phyloP scores from a whole-genome alignment of 495 filamentous ascomycete species.

The Penicillium argentinense region DNA sequence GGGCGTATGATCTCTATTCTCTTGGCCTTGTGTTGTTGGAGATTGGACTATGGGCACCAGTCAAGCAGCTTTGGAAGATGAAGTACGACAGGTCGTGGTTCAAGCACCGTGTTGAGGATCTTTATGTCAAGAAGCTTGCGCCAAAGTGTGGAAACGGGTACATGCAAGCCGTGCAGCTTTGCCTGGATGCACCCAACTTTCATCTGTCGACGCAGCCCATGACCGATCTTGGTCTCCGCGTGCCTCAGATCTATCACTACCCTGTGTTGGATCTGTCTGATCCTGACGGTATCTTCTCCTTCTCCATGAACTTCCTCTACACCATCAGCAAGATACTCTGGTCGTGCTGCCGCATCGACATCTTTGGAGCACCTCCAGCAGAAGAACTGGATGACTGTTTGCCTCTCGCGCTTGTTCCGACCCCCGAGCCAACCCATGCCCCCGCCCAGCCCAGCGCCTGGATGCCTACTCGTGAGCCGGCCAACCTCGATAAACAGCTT shows the following conservation, averaged over 20 bases:
- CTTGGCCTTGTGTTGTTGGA: conserved; percentile 82
- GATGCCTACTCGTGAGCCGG: conserved; percentile 10
- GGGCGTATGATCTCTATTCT: conserved; percentile 79
- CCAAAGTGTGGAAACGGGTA: conserved; percentile 76
- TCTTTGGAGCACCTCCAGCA: conserved; percentile 42
- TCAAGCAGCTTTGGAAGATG: conserved; percentile 65
- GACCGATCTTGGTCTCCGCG: conserved; percentile 42
- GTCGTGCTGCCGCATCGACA: conserved; percentile 47
- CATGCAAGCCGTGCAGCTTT: conserved; percentile 76
- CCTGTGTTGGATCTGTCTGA: conserved; percentile 48
- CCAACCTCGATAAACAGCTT: conserved; percentile 25
- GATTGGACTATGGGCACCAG: conserved; percentile 84
- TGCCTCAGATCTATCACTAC: conserved; percentile 48
- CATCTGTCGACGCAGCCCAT: conserved; percentile 56
- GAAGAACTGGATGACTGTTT: conserved; percentile 48
- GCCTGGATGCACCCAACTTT: conserved; percentile 72
- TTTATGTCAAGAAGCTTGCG: conserved; percentile 64
- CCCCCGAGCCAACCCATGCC: conserved; percentile 30
- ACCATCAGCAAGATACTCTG: conserved; percentile 46
- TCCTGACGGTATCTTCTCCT: conserved; percentile 47
- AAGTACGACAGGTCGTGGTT: conserved; percentile 65
- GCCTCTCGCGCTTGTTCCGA: conserved; percentile 44
- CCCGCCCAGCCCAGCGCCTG: conserved; percentile 24
- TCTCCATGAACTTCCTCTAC: conserved; percentile 51
- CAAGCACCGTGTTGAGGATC: conserved; percentile 59